Conservation (phyloP, 2,329 filamentous ascomycete species). For the Macrophomina pseudophaseolina region DNA sequence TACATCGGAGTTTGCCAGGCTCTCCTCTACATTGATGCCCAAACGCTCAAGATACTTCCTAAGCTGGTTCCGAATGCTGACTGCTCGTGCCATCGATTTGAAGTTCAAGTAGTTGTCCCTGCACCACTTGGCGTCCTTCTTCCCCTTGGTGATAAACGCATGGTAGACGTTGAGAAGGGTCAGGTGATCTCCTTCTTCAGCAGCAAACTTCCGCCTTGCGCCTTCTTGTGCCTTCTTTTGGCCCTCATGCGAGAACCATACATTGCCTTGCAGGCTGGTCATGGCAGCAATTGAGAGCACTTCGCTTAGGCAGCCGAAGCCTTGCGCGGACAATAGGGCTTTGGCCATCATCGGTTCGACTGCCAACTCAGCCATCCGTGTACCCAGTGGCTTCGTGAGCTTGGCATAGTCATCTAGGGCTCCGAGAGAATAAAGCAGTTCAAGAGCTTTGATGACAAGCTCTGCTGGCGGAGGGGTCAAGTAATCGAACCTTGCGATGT, state of each 20-base stretch:
- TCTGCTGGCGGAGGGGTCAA: slow-evolving; percentile 84
- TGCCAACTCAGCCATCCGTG: slow-evolving; percentile 89
- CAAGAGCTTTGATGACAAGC: slow-evolving; percentile 82
- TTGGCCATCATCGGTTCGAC: slow-evolving; percentile 97
- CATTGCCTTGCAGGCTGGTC: slow-evolving; percentile 80
- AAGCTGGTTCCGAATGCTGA: slow-evolving; percentile 85
- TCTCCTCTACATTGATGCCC: slow-evolving; percentile 72
- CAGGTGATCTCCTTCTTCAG: slow-evolving; percentile 90
- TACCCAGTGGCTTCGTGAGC: slow-evolving; percentile 84
- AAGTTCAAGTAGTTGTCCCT: slow-evolving; percentile 86
- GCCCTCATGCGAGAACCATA: slow-evolving; percentile 82
- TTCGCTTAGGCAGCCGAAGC: slow-evolving; percentile 81
- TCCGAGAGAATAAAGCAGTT: slow-evolving; percentile 84
- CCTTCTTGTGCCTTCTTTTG: slow-evolving; percentile 77
- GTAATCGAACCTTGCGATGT: slow-evolving; percentile 89
- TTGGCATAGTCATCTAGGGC: slow-evolving; percentile 89
- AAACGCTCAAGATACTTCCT: slow-evolving; percentile 87
- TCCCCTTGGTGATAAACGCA: slow-evolving; percentile 80
- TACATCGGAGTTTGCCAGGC: slow-evolving; percentile 49
- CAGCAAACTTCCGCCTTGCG: slow-evolving; percentile 80
- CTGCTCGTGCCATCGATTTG: slow-evolving; percentile 79
- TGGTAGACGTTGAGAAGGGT: slow-evolving; percentile 94
- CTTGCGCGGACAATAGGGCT: slow-evolving; percentile 74
- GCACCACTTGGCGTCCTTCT: slow-evolving; percentile 85
- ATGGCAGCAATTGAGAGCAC: slow-evolving; percentile 93